phyloP scores from a whole-genome alignment of 169 alveolate species.

The Plasmodium cynomolgi region DNA sequence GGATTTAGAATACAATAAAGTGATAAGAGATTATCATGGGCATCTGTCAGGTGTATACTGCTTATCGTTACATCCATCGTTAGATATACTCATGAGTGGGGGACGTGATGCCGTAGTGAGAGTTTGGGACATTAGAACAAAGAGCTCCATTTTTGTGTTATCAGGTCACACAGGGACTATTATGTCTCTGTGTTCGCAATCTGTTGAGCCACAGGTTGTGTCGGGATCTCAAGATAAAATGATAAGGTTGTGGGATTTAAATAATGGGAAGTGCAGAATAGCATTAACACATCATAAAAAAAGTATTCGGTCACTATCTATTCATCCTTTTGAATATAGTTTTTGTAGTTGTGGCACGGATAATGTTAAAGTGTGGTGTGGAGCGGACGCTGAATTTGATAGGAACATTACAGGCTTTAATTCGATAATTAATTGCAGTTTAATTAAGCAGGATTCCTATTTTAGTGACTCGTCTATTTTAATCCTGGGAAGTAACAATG shows the following conservation, averaged over 20 bases:
- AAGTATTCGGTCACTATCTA: constrained; percentile 94
- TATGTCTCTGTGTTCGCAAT: constrained; percentile 91
- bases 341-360: constrained; percentile 98
- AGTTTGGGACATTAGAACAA: constrained; percentile 99
- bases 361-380: constrained; percentile 95
- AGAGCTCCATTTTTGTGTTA: constrained; percentile 92
- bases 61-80: constrained; percentile 96
- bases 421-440: constrained; percentile 93
- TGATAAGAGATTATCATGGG: constrained; percentile 97
- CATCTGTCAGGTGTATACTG: constrained; percentile 97
- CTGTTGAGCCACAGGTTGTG: constrained; percentile 96
- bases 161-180: constrained; percentile 97
- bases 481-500: constrained; percentile 97
- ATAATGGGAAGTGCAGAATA: constrained; percentile 95
- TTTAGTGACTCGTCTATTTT: constrained; percentile 90
- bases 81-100: constrained; percentile 96
- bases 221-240: constrained; percentile 97
- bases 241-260: constrained; percentile 97
- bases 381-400: constrained; percentile 88
- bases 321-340: constrained; percentile 97
- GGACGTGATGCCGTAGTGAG: constrained; percentile 98
- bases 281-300: constrained; percentile 98
- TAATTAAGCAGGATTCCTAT: constrained; percentile 90
- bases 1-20: constrained; percentile 98
- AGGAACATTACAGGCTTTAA: constrained; percentile 91